Conservation (phyloP, 257 asterid species). For the Pogostemon cablin region DNA sequence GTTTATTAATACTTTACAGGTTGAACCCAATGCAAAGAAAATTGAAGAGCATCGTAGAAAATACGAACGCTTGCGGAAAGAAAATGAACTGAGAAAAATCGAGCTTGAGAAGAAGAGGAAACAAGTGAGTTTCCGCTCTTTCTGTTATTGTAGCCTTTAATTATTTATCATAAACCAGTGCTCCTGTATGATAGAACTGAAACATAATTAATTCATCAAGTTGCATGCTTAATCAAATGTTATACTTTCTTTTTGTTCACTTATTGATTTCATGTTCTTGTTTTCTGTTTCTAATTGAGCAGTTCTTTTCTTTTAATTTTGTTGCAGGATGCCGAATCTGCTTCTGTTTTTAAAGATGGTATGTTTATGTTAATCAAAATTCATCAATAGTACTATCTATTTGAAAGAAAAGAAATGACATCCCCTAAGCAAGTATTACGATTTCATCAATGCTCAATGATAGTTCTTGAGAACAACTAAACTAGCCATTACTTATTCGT, state of each 20-base stretch:
- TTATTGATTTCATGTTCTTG: neutral
- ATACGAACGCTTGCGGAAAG: conserved; percentile 61
- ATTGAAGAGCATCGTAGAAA: conserved; percentile 73
- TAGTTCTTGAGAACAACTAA: neutral
- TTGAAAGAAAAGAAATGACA: neutral
- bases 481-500: neutral
- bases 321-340: conserved; percentile 63
- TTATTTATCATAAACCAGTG: conserved; percentile 4
- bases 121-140: conserved; percentile 43
- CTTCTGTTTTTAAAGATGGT: conserved; percentile 62
- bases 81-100: conserved; percentile 48
- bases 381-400: neutral
- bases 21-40: conserved; percentile 68
- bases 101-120: conserved; percentile 51
- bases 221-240: neutral
- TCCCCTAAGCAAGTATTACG: neutral
- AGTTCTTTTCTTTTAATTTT: conserved; percentile 29
- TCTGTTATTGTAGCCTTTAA: conserved; percentile 6
- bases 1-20: conserved; percentile 47
- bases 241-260: neutral
- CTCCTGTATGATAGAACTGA: neutral
- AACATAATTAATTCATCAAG: conserved; percentile 9
- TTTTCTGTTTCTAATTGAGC: conserved; percentile 20
- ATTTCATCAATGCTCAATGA: neutral
- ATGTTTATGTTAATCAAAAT: conserved; percentile 23